These are phyloP conservation scores for Globisporangium recalcitrans DNA, from an alignment of 352 stramenopile species.

Conservation along the genomic window DNA sequence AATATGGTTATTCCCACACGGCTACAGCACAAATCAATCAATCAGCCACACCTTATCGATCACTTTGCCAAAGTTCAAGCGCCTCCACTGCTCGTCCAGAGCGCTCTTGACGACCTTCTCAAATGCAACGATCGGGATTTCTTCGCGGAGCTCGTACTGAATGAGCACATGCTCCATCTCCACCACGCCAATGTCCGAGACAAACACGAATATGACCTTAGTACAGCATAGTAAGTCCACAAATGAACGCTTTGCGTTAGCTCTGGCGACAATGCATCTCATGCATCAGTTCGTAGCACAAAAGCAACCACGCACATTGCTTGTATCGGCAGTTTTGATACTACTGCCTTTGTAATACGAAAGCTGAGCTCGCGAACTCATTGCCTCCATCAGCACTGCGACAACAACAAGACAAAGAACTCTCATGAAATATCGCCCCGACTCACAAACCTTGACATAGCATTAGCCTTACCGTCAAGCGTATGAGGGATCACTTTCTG, in stretches of 20 bases:
- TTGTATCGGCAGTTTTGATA: slow-evolving; percentile 60
- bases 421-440: not conserved
- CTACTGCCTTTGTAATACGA: slow-evolving; percentile 71
- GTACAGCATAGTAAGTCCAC: slow-evolving; percentile 5
- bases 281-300: not conserved
- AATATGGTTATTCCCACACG: slow-evolving; percentile 1
- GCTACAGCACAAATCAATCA: not conserved
- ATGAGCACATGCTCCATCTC: slow-evolving; percentile 85
- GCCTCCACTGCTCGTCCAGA: slow-evolving; percentile 81
- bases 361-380: slow-evolving; percentile 65
- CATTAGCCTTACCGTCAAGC: slow-evolving; percentile 56
- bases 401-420: not conserved
- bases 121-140: slow-evolving; percentile 52
- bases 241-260: not conserved
- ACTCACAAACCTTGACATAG: not conserved
- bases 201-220: slow-evolving; percentile 87
- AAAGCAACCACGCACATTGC: slow-evolving; percentile 41
- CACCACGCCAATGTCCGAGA: slow-evolving; percentile 84
- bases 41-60: slow-evolving; percentile 58
- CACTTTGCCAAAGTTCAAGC: slow-evolving; percentile 88
- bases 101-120: slow-evolving; percentile 75
- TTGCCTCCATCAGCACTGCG: slow-evolving; percentile 68
- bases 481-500: slow-evolving; percentile 90
- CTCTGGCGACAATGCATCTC: not conserved
- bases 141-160: slow-evolving; percentile 64